Base-by-base conservation (phyloP, 164 flowering plant genomes). In the Chimonanthus praecox region DNA sequence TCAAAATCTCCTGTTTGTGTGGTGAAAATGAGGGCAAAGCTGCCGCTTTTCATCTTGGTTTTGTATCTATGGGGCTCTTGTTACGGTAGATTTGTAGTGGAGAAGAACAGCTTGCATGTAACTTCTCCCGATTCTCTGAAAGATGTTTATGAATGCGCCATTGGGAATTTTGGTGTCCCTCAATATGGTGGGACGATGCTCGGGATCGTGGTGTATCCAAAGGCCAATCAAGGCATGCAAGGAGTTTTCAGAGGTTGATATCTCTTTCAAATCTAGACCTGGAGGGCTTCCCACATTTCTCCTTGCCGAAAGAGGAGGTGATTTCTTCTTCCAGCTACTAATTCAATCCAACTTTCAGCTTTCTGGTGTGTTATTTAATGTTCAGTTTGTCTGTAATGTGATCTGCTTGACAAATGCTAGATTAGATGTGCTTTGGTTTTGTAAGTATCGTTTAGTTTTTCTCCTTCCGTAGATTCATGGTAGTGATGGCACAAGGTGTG, bases 131-230 rank as follows among this genome's bases (percentile, higher is more conserved):
- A 82, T 0, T 75, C 84, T 0, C 65, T 95, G 73, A 89, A 83
- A 71, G 91, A 77, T 47, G 86, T 78, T 7, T 86, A 93, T 68
- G 98, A 95, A 73, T 90, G 94, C 69, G 97, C 98, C 6, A 92
- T 95, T 77, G 97, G 99, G 33, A 92, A 95, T 73, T 95, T 95
- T 78, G 99, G 99, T 45, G 90, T 95, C 76, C 99, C 99, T 77
- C 89, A 92, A 61, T 92, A 92, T 76, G 98, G 99, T 62, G 99
- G 98, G 46, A 84, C 90, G 15, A 72, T 93, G 87, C 78, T 82
- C 44, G 99, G 99, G 3, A 83, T 84, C 21, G 97, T 92, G 16
- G 77, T 84, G 50, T 93, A 87, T 75, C 98, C 98, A 0, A 84
- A 84, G 76, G 68, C 88, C 20, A 89, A 93, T 82, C 91, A 92